phyloP scores from a whole-genome alignment of 176 grass and related monocot genomes.

The Chloris gayana region DNA sequence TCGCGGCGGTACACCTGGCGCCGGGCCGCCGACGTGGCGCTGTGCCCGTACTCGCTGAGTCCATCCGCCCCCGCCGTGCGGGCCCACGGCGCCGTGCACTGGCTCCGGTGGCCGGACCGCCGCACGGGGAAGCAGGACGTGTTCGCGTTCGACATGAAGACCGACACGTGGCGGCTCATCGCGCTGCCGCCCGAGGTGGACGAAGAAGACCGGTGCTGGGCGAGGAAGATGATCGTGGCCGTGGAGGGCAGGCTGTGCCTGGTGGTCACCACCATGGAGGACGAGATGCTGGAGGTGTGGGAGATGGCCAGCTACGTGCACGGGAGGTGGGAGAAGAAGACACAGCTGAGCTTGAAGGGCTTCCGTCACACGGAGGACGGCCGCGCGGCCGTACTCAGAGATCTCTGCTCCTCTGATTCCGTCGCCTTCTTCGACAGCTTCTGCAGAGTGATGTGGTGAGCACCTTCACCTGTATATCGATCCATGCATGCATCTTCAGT shows the following conservation, averaged over 20 bases:
- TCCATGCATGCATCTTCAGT: neutral
- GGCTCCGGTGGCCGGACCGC: slow-evolving; percentile 37
- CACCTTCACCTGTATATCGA: neutral
- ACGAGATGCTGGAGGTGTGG: slow-evolving; percentile 29
- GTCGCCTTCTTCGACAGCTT: slow-evolving; percentile 14
- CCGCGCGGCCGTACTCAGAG: neutral
- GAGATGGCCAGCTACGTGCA: neutral
- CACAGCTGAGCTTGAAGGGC: slow-evolving; percentile 2
- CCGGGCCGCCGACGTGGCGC: slow-evolving; percentile 24
- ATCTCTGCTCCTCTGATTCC: slow-evolving; percentile 22
- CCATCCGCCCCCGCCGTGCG: neutral
- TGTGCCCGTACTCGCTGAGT: slow-evolving; percentile 14
- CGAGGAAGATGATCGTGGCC: slow-evolving; percentile 29
- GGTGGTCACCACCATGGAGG: neutral
- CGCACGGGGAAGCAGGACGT: slow-evolving; percentile 1
- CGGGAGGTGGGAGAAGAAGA: slow-evolving; percentile 46
- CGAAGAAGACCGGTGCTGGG: slow-evolving; percentile 10
- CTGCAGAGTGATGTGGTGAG: slow-evolving; percentile 34
- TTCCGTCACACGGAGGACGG: slow-evolving; percentile 8
- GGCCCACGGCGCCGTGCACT: slow-evolving; percentile 38
- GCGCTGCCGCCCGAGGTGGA: slow-evolving; percentile 17
- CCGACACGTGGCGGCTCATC: slow-evolving; percentile 34
- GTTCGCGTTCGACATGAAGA: slow-evolving; percentile 40
- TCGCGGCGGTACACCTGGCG: slow-evolving; percentile 40
- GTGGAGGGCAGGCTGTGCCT: slow-evolving; percentile 45